Evolutionary conservation across 2,329 filamentous ascomycete genomes (phyloP), one percentile per base, ranked within the genome.

Genomic region (Ceratocystis eucalypticola): DNA sequence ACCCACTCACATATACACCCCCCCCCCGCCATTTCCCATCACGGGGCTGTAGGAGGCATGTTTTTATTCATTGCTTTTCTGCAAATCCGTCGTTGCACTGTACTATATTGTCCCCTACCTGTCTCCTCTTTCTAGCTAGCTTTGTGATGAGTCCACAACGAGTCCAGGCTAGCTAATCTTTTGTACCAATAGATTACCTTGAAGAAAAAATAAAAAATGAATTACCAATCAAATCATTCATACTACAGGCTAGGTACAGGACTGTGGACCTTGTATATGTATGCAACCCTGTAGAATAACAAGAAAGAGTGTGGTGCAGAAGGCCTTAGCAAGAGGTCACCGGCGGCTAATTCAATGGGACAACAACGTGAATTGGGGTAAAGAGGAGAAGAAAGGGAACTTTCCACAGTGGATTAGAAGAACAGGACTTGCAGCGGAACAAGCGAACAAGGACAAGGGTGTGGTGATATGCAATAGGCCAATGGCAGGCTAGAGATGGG

Each of bases 171-270:
- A 53, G 48, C 20, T 28, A 12, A 41, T 15, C 10, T 63, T 46
- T 62, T 67, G 66, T 67, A 67, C 66, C 62, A 67, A 64, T 45
- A 65, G 62, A 64, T 64, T 64, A 50, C 20, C 41, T 30, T 10
- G 22, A 46, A 25, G 25, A 53, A 53, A 53, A 53, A 53, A 15
- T 41, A 41, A 12, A 12, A 53, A 53, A 41, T 15, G 37, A 2
- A 41, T 41, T 41, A 15, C 10, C 10, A 12, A 41, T 41, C 5
- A 41, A 41, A 41, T 41, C 8, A 41, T 41, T 4, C 37, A 15
- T 1, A 15, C 37, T 41, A 15, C 1, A 41, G 37, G 37, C 37
- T 41, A 41, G 10, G 12, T 15, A 41, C 10, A 33, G 6, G 44
- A 48, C 46, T 48, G 6, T 48, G 46, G 20, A 12, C 46, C 8